Conservation (phyloP, 2,329 filamentous ascomycete species). For the Cephalotrichum gorgonifer region DNA sequence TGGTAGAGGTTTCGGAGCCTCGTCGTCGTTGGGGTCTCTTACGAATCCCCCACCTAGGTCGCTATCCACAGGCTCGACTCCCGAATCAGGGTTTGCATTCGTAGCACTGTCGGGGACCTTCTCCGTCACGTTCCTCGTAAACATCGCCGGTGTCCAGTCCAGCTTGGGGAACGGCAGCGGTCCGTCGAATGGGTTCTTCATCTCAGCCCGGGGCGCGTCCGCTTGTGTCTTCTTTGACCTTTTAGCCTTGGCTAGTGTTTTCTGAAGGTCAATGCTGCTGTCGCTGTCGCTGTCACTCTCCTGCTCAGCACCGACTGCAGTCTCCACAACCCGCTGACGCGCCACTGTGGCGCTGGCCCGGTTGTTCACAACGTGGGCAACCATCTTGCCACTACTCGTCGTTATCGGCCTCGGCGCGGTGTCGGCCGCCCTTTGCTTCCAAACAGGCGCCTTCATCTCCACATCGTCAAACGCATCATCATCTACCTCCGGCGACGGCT, state of each 20-base stretch:
- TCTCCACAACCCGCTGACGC: slow-evolving; percentile 21
- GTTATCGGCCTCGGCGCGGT: slow-evolving; percentile 39
- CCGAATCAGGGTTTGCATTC: not conserved
- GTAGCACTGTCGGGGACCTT: not conserved
- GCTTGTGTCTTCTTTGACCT: not conserved
- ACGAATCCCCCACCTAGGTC: slow-evolving; percentile 58
- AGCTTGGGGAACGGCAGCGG: slow-evolving; percentile 88
- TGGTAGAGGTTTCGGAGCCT: slow-evolving; percentile 51
- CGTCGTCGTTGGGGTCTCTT: slow-evolving; percentile 29
- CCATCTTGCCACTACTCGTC: slow-evolving; percentile 45
- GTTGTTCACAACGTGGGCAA: slow-evolving; percentile 66
- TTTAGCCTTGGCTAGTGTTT: slow-evolving; percentile 54
- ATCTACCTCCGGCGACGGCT: slow-evolving; percentile 13
- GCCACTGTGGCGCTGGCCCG: slow-evolving; percentile 52
- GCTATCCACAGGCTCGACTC: slow-evolving; percentile 14
- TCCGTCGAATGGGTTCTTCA: slow-evolving; percentile 54
- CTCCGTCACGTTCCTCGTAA: slow-evolving; percentile 28
- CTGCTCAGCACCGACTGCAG: slow-evolving; percentile 30
- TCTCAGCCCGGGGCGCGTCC: not conserved
- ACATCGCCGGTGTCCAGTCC: slow-evolving; percentile 54
- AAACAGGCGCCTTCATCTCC: slow-evolving; percentile 27
- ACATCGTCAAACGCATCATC: slow-evolving; percentile 40
- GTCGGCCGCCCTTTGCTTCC: slow-evolving; percentile 43
- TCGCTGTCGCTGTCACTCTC: slow-evolving; percentile 57
- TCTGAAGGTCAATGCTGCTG: slow-evolving; percentile 70